Base-by-base conservation (phyloP, 2,329 filamentous ascomycete species). In the Diaporthe sp. region DNA sequence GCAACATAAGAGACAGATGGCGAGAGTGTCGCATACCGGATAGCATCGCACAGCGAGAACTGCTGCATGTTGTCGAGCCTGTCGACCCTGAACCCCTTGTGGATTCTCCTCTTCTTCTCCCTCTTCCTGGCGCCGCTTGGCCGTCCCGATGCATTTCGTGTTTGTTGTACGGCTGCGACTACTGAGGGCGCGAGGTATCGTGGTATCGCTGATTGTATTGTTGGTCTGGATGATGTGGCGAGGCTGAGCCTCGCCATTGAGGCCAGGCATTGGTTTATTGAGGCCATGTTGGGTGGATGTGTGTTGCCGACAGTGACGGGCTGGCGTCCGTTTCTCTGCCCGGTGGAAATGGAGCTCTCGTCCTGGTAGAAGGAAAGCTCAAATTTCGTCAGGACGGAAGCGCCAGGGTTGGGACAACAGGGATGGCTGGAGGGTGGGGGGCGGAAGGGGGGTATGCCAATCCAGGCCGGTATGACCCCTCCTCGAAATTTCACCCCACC, bases 31-130 rank as follows among this genome's bases (percentile, higher is more conserved):
- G 82, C 88, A 75, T 86, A 95, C 95, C 96, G 92, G 92, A 99
- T 97, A 22, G 97, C 97, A 87, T 99, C 97, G 79, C 95, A 94
- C 44, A 99, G 88, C 0, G 95, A 91, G 81, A 94, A 98, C 81
- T 94, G 93, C 49, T 95, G 88, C 58, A 92, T 90, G 78, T 91
- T 87, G 77, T 90, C 90, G 78, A 96, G 83, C 78, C 92, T 89
- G 82, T 92, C 95, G 44, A 91, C 89, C 78, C 90, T 91, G 77
- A 90, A 91, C 15, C 90, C 88, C 85, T 94, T 95, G 81, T 91
- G 89, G 71, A 88, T 85, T 79, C 89, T 87, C 84, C 89, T 92
- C 83, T 89, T 90, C 85, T 90, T 90, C 77, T 85, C 83, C 85
- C 90, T 92, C 79, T 88, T 89, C 80, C 86, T 87, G 77, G 86